Base-by-base conservation (phyloP, 768 basidiomycete species). In the Sporobolomyces pararoseus region DNA sequence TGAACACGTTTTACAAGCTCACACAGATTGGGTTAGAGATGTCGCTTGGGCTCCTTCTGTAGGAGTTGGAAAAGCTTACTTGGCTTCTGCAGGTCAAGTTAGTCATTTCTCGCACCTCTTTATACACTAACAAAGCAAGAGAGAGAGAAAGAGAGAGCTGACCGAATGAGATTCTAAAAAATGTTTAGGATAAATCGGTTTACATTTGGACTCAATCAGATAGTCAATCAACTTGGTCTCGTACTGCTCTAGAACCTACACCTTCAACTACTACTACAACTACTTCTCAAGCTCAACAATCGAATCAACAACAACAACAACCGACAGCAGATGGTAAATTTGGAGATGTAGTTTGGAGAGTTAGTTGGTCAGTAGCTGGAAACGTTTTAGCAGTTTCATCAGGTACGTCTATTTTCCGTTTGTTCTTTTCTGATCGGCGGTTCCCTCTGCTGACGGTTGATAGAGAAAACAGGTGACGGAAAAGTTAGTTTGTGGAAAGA, bases 11-110 rank as follows among this genome's bases (percentile, higher is more conserved):
- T 85, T 99, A 29, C 89, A 91, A 58, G 93, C 91, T 0, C 95
- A 99, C 79, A 85, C 88, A 0, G 95, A 99, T 79, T 99, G 95
- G 95, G 94, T 99, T 27, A 84, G 95, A 54, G 95, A 98, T 78
- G 94, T 97, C n/a, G 91, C 95, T 0, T 98, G 94, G 93, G 94
- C 94, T 1, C 95, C 96, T 0, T 96, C 91, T 75, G 94, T 97
- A 71, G 96, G 96, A 0, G 83, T 98, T 21, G 91, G 95, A 0
- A 85, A 92, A 71, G 89, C 88, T 77, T 97, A 97, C 80, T 91
- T 99, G 71, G 96, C 96, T 9, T 94, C 93, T 2, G 92, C 92
- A 0, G 93, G 91, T 0, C 94, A 97, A 82, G 86, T 86, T 60
- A 55, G 83, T 76, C n/a, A 37, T 31, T 63, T 34, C 21, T 19